Base-by-base conservation (phyloP, 1,284 basidiomycete genomes). In the Coniophora puteana region DNA sequence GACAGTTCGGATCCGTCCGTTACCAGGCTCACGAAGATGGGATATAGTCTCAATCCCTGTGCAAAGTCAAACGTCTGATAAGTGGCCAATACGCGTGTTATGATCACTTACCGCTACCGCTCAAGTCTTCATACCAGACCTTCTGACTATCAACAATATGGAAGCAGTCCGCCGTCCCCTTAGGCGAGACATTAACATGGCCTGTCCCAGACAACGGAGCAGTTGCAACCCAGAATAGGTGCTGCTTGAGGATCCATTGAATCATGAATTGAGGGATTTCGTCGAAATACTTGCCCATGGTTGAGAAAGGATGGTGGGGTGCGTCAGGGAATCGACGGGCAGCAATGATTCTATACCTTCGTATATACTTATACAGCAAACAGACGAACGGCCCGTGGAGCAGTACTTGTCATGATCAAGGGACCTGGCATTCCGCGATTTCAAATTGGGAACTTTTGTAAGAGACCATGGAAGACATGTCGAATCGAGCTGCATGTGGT, bases 21-120 rank as follows among this genome's bases (percentile, higher is more conserved):
- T 80, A n/a, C n/a, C n/a, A n/a, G n/a, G n/a, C 54, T 81, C 77
- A n/a, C 69, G 66, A 5, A 80, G 20, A 46, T 81, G 79, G 1
- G 78, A 62, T 35, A 78, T 71, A 1, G 77, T 80, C 52, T 80
- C 76, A 20, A 67, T 52, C 3, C 74, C 76, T 77, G 36, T 11
- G 16, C 1, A 13, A 11, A 18, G 16, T n/a, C 22, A 7, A n/a
- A 21, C 16, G 4, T 39, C 18, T 7, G 11, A 40, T 18, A 10
- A 40, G 21, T 21, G 16, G 4, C 7, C 27, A 23, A 23, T n/a
- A 10, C 10, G 20, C 4, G 22, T 13, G 11, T 22, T 31, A 22
- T 17, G 8, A 24, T 21, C 18, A 58, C 69, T 25, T 40, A 75
- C 76, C 77, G 48, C 71, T 78, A 2, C 77, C 78, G 5, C 66